A percentile compares a stretch with the other conserved stretches of the same genome.
phyloP scores from a whole-genome alignment of 106 monocot genomes.

The Amphibolis antarctica region DNA sequence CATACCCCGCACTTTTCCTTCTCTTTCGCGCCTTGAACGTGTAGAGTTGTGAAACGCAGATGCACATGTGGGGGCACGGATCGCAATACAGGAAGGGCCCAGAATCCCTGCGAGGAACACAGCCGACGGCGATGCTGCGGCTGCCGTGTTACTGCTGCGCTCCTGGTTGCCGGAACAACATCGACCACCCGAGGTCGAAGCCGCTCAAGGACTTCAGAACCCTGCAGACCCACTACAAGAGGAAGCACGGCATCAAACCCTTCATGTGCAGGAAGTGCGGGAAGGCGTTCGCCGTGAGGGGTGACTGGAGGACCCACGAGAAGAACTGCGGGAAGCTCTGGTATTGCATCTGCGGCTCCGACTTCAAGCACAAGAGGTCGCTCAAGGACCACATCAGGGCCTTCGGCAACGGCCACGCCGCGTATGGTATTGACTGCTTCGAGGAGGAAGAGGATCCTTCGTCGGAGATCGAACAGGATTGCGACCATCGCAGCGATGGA shows the following conservation, averaged over 20 bases:
- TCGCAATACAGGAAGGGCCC: conserved; percentile 37
- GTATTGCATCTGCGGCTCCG: conserved; percentile 38
- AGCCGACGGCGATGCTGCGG: conserved; percentile 39
- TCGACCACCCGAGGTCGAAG: conserved; percentile 36
- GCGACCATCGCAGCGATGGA: conserved; percentile 5
- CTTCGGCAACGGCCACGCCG: conserved; percentile 26
- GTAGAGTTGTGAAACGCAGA: conserved; percentile 13
- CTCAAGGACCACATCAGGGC: conserved; percentile 39
- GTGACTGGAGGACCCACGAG: conserved; percentile 44
- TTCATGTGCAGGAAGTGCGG: conserved; percentile 40
- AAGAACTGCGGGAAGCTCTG: conserved; percentile 44
- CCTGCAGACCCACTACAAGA: conserved; percentile 40
- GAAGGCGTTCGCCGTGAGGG: conserved; percentile 35
- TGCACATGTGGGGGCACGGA: conserved; percentile 51
- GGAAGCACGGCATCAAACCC: conserved; percentile 39
- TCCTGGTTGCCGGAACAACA: conserved; percentile 40
- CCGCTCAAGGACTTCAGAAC: conserved; percentile 41
- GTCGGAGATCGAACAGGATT: conserved; percentile 34
- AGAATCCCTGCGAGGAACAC: conserved; percentile 32
- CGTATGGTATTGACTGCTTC: conserved; percentile 30
- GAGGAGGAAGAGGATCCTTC: conserved; percentile 47
- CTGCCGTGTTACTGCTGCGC: conserved; percentile 44
- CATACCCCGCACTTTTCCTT: not conserved
- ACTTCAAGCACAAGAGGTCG: conserved; percentile 46
- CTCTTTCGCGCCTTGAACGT: not conserved